Base-by-base conservation (phyloP, 768 basidiomycete species). In the Suillus discolor region DNA sequence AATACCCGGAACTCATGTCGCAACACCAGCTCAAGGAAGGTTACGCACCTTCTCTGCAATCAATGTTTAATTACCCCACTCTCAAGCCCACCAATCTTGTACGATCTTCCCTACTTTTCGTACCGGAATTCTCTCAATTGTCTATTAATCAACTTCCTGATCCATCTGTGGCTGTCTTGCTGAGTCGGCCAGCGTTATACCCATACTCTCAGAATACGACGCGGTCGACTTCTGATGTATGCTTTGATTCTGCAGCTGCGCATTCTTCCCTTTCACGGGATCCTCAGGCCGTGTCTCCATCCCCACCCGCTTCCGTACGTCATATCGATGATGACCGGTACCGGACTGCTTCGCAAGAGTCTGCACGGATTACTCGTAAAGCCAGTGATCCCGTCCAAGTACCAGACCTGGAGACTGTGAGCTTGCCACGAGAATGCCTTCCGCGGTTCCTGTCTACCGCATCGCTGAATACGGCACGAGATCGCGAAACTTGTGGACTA, bases 401-500 rank as follows among this genome's bases (percentile, higher is more conserved):
- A 42, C 79, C 74, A 34, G 84, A 84, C 63, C 82, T 91, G 62
- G 88, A 89, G 75, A 82, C 81, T 0, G 87, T 96, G 6, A 81
- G 79, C 20, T 81, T 97, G 0, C 95, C 95, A 12, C 80, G 87
- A 8, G 87, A 89, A 25, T 88, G 89, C 65, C 82, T 96, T n/a
- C 81, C 84, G 3, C 84, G 88, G 3, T 97, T 97, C 79, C 75
- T 94, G 6, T 83, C 85, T 16, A 89, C 94, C 61, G 94, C 95
- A 1, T 82, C 84, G 31, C 82, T 87, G 34, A 96, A 96, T 73
- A 97, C 94, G 18, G 79, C 82, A 59, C 79, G 84, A 73, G 92
- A 94, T 70, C 81, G 85, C 61, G 95, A 97, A 80, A 97, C 95
- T 1, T 96, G 94, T 74, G 95, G 93, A 42, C 71, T 97, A 62